These are phyloP conservation scores for Ceratorhiza oryzae-sativae DNA, from an alignment of 1,284 basidiomycete genomes.

Conservation along the genomic window DNA sequence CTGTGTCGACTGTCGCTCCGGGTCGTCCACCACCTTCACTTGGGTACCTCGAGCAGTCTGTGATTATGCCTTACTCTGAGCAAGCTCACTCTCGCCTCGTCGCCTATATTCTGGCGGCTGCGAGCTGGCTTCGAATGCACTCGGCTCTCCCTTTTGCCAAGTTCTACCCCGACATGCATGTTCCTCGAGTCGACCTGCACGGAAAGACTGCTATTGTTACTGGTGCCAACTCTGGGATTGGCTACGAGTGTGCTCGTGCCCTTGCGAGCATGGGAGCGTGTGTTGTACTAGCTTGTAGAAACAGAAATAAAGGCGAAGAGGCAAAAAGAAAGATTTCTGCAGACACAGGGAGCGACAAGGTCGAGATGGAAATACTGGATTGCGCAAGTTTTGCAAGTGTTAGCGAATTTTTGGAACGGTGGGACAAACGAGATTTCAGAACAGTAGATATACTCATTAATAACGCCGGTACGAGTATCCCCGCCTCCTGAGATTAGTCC, in stretches of 20 bases:
- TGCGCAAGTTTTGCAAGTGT: constrained; percentile 34
- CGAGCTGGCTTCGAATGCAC: background rate
- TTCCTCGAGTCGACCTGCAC: constrained; percentile 34
- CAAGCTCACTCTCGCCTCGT: background rate
- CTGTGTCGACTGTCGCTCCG: too few species aligned
- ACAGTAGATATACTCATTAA: constrained; percentile 40
- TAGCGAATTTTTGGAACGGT: constrained; percentile 33
- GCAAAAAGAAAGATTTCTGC: constrained; percentile 39
- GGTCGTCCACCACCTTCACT: background rate
- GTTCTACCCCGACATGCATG: background rate
- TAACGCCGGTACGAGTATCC: constrained; percentile 38
- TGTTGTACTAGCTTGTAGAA: constrained; percentile 41
- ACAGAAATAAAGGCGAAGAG: constrained; percentile 24
- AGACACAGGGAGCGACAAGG: constrained; percentile 27
- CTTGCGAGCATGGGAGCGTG: constrained; percentile 41
- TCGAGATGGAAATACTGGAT: constrained; percentile 38
- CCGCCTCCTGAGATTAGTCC: background rate
- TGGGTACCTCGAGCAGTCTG: background rate
- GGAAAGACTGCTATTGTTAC: constrained; percentile 41
- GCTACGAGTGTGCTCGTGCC: constrained; percentile 37
- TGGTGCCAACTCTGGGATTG: constrained; percentile 37
- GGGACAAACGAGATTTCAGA: constrained; percentile 29
- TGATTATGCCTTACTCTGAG: constrained; percentile 18
- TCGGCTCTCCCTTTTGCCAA: background rate
- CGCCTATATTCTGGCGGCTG: background rate